Percentiles rank a stretch among this genome's conserved stretches.
These are phyloP conservation scores for Lachancea thermotolerans DNA, from an alignment of 805 yeast species.

Conservation along the genomic window DNA sequence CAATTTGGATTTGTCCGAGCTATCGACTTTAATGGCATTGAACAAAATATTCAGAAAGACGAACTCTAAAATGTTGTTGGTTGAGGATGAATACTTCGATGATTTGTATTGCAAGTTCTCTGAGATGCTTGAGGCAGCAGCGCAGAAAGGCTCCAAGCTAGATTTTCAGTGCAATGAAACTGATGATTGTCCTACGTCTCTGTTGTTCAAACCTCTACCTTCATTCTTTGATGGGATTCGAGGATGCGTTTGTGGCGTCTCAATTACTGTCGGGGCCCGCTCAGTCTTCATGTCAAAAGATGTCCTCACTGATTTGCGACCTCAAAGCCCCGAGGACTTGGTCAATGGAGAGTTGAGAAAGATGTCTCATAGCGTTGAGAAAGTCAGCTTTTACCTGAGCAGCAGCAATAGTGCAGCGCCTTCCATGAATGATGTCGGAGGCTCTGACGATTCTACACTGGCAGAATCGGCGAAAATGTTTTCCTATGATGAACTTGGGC, in stretches of 20 bases:
- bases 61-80: slow-evolving; percentile 22
- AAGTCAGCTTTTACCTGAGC: slow-evolving; percentile 6
- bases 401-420: slow-evolving; percentile 18
- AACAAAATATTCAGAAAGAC: slow-evolving; percentile 20
- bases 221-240: slow-evolving; percentile 27
- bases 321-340: slow-evolving; percentile 35
- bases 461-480: background rate
- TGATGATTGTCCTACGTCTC: slow-evolving; percentile 4
- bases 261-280: slow-evolving; percentile 35
- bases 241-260: slow-evolving; percentile 21
- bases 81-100: slow-evolving; percentile 27
- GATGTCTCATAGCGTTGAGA: slow-evolving; percentile 24
- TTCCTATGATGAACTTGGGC: slow-evolving; percentile 24
- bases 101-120: slow-evolving; percentile 26
- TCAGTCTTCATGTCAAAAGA: slow-evolving; percentile 39
- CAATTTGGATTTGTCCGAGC: slow-evolving; percentile 24
- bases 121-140: slow-evolving; percentile 14
- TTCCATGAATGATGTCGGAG: slow-evolving; percentile 15
- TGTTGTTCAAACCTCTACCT: slow-evolving; percentile 30
- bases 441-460: slow-evolving; percentile 4
- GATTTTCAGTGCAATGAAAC: background rate
- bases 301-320: slow-evolving; percentile 27
- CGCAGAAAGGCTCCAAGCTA: slow-evolving; percentile 11
- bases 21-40: slow-evolving; percentile 25
- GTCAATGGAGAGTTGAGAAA: slow-evolving; percentile 36